A percentile compares a stretch with the other conserved stretches of the same genome.
phyloP scores from a whole-genome alignment of 257 asterid genomes.

The Parsonsia alboflavescens region DNA sequence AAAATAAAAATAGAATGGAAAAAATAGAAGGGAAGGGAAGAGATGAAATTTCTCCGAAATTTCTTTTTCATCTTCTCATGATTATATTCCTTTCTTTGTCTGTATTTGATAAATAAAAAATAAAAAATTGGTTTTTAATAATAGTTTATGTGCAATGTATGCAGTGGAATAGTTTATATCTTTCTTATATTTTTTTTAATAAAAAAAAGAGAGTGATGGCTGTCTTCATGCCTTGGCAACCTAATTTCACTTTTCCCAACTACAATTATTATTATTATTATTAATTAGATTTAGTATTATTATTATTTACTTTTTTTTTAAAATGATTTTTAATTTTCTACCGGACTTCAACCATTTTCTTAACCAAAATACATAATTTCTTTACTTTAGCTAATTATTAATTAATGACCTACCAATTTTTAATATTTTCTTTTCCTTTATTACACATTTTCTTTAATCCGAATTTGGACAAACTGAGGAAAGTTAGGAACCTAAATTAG shows the following conservation, averaged over 20 bases:
- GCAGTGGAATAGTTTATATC: background rate
- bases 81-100: slow-evolving; percentile 39
- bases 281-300: too few species aligned
- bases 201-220: slow-evolving; percentile 1
- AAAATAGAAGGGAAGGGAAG: too few species aligned
- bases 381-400: slow-evolving; percentile 39
- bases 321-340: slow-evolving; percentile 28
- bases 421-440: slow-evolving; percentile 27
- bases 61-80: slow-evolving; percentile 18
- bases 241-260: slow-evolving; percentile 98
- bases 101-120: slow-evolving; percentile 28
- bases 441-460: slow-evolving; percentile 28
- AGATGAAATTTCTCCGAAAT: slow-evolving; percentile 13
- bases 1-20: background rate
- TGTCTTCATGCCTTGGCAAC: slow-evolving; percentile 50
- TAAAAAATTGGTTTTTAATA: slow-evolving; percentile 8
- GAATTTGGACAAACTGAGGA: slow-evolving; percentile 52
- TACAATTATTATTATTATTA: slow-evolving; percentile 27
- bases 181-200: background rate
- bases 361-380: slow-evolving; percentile 83
- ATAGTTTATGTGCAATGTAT: slow-evolving; percentile 25
- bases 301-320: slow-evolving; percentile 4
- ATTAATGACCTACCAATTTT: slow-evolving; percentile 39
- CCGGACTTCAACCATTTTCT: slow-evolving; percentile 83
- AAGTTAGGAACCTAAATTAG: slow-evolving; percentile 45